Evolutionary conservation across 768 basidiomycete genomes (phyloP).

Genomic region (Suillus alpinus): DNA sequence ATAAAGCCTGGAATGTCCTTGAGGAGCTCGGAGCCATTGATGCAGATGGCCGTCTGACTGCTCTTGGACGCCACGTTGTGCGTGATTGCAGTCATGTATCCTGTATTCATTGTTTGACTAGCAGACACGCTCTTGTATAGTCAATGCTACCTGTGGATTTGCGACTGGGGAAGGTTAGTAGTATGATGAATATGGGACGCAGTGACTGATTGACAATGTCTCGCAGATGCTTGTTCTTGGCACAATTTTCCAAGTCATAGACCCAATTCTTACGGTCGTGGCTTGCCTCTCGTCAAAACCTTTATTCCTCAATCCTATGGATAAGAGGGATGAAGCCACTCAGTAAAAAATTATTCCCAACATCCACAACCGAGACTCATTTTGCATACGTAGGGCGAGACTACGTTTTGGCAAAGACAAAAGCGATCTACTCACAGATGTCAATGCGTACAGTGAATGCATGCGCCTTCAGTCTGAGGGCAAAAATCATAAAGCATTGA

Average conservation of each 20-base stretch:
- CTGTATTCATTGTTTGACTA: constrained; percentile 4
- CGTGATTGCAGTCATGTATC: constrained; percentile 12
- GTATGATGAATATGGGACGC: background rate
- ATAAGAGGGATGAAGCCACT: constrained; percentile 78
- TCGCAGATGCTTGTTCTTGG: constrained; percentile 85
- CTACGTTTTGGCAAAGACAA: constrained; percentile 63
- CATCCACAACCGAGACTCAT: background rate
- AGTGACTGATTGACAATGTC: constrained; percentile 1
- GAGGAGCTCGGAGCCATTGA: constrained; percentile 78
- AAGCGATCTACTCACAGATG: constrained; percentile 85
- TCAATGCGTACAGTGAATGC: constrained; percentile 70
- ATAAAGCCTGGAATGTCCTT: constrained; percentile 71
- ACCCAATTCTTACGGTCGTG: constrained; percentile 77
- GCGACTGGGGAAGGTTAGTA: constrained; percentile 72
- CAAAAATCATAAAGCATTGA: constrained; percentile 43
- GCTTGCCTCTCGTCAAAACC: constrained; percentile 87
- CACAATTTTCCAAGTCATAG: constrained; percentile 78
- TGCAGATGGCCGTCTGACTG: constrained; percentile 61
- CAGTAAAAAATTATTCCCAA: constrained; percentile 42
- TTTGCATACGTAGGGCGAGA: constrained; percentile 53
- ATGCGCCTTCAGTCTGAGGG: constrained; percentile 47
- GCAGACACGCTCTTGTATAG: constrained; percentile 35
- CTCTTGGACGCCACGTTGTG: constrained; percentile 80
- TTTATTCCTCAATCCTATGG: constrained; percentile 77
- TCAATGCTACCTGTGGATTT: constrained; percentile 86